phyloP scores from a whole-genome alignment of 306 rosid genomes.

The Oemleria cerasiformis region DNA sequence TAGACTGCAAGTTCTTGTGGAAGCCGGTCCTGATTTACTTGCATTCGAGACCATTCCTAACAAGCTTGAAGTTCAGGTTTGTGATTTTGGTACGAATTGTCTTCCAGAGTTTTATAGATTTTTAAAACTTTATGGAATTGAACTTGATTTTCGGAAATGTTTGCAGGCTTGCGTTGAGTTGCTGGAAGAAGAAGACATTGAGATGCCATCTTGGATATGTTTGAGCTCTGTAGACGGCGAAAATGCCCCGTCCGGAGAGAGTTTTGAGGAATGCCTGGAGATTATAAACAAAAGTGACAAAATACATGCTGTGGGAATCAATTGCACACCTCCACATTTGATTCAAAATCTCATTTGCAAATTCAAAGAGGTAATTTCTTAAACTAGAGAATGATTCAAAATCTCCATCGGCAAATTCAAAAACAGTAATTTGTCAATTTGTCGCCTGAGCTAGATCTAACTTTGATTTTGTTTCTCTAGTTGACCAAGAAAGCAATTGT shows the following conservation, averaged over 20 bases:
- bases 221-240: slow-evolving; percentile 82
- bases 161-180: slow-evolving; percentile 73
- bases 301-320: slow-evolving; percentile 79
- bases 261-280: slow-evolving; percentile 69
- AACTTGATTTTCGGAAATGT: not conserved
- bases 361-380: slow-evolving; percentile 51
- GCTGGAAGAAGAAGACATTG: slow-evolving; percentile 72
- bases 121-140: not conserved
- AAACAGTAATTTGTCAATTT: no score
- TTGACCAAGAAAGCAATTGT: slow-evolving; percentile 68
- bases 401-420: not conserved
- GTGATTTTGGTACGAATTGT: not conserved
- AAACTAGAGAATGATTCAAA: not conserved
- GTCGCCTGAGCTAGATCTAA: not conserved
- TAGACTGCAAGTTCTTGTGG: slow-evolving; percentile 71
- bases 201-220: slow-evolving; percentile 86
- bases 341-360: slow-evolving; percentile 60
- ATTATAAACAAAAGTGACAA: slow-evolving; percentile 48
- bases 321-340: slow-evolving; percentile 88
- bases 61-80: slow-evolving; percentile 82
- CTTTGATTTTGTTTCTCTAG: slow-evolving; percentile 31
- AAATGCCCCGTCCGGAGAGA: slow-evolving; percentile 83
- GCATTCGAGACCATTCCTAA: slow-evolving; percentile 91
- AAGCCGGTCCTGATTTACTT: slow-evolving; percentile 80
- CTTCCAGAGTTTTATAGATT: not conserved